Conservation (phyloP, 2,329 filamentous ascomycete genomes). For the Aspergillus bombycis region DNA sequence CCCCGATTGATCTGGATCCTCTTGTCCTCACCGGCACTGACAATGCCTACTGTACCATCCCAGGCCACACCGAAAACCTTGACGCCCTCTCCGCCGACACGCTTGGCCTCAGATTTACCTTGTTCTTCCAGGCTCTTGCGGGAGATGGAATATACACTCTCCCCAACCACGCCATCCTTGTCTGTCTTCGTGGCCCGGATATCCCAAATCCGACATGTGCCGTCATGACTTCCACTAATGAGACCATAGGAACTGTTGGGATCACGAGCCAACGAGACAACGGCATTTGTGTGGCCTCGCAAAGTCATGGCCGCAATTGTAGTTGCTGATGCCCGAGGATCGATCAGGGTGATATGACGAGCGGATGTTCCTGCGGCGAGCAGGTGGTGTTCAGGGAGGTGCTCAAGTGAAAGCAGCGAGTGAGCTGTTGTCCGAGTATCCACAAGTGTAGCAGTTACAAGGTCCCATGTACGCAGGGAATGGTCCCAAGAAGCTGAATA, state of each 20-base stretch:
- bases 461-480: conserved; percentile 85
- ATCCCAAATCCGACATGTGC: conserved; percentile 93
- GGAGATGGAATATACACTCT: conserved; percentile 75
- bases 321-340: conserved; percentile 77
- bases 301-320: conserved; percentile 86
- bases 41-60: conserved; percentile 84
- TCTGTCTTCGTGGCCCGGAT: conserved; percentile 68
- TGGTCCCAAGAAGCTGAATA: conserved; percentile 94
- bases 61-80: conserved; percentile 91
- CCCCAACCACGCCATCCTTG: conserved; percentile 64
- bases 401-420: conserved; percentile 76
- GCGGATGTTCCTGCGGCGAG: conserved; percentile 78
- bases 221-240: conserved; percentile 87
- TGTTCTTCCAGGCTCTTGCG: conserved; percentile 71
- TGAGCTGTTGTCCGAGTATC: conserved; percentile 83
- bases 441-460: conserved; percentile 77
- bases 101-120: conserved; percentile 60
- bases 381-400: conserved; percentile 67
- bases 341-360: conserved; percentile 88
- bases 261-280: conserved; percentile 62
- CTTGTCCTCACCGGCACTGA: conserved; percentile 92
- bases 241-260: conserved; percentile 77
- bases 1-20: conserved; percentile 87
- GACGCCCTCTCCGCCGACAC: conserved; percentile 74
- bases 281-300: conserved; percentile 79